These are phyloP conservation scores for Verticillium alfalfae DNA, from an alignment of 2,329 filamentous ascomycete species.

Conservation along the genomic window DNA sequence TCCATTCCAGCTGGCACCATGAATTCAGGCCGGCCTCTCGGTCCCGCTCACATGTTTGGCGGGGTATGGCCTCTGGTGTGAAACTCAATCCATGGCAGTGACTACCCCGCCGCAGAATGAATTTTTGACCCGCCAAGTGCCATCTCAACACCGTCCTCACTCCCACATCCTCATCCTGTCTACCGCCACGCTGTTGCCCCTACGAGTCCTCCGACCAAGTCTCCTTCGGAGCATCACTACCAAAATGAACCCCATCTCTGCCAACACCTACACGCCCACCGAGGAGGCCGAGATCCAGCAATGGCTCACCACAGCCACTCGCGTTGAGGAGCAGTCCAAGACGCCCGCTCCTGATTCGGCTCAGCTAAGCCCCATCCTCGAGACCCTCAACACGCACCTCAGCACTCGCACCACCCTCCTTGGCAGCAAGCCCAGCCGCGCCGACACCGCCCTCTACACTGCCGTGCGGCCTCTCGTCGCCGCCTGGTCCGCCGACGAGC, in stretches of 20 bases:
- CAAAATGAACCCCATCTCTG: slow-evolving; percentile 62
- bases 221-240: slow-evolving; percentile 23
- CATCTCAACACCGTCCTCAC: not conserved
- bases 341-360: slow-evolving; percentile 45
- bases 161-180: not conserved
- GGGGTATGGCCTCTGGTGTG: not conserved
- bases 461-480: slow-evolving; percentile 71
- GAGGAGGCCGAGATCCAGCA: slow-evolving; percentile 86
- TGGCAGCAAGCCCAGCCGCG: slow-evolving; percentile 82
- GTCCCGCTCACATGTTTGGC: not conserved
- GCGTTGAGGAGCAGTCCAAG: slow-evolving; percentile 49
- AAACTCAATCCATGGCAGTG: not conserved
- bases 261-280: slow-evolving; percentile 65
- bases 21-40: not conserved
- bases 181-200: slow-evolving; percentile 37
- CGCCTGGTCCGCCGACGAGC: slow-evolving; percentile 77
- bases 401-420: slow-evolving; percentile 84
- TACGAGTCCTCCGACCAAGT: slow-evolving; percentile 29
- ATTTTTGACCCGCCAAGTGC: not conserved
- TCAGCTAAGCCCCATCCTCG: slow-evolving; percentile 63
- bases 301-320: slow-evolving; percentile 76
- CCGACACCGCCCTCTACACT: slow-evolving; percentile 79
- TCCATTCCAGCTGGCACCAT: not conserved
- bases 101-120: not conserved
- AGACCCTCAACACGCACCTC: slow-evolving; percentile 79